Conservation (phyloP, 2,329 filamentous ascomycete genomes). For the Talaromyces sp. region DNA sequence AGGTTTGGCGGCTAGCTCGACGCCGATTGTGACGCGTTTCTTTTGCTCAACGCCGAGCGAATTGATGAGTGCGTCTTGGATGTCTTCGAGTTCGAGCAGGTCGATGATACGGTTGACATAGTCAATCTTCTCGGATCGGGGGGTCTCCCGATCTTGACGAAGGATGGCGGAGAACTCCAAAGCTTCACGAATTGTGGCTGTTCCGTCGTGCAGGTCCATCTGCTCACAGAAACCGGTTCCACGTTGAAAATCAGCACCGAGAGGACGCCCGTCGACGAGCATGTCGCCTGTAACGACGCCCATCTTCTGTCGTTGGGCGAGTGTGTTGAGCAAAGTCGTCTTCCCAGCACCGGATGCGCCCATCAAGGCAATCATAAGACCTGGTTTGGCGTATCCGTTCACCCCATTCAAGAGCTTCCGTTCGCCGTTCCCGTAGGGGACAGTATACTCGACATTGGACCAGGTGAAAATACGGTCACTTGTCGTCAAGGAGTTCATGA, state of each 20-base stretch:
- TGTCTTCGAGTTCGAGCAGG: slow-evolving; percentile 60
- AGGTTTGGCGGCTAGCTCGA: slow-evolving; percentile 68
- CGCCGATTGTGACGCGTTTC: slow-evolving; percentile 69
- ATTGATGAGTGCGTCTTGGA: slow-evolving; percentile 64
- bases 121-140: slow-evolving; percentile 59
- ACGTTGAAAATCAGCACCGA: slow-evolving; percentile 63
- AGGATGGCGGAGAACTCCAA: slow-evolving; percentile 66
- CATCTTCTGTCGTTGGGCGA: slow-evolving; percentile 66
- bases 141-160: slow-evolving; percentile 54
- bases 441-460: slow-evolving; percentile 67
- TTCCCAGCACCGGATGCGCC: slow-evolving; percentile 80
- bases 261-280: slow-evolving; percentile 63
- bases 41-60: slow-evolving; percentile 66
- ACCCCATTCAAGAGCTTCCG: slow-evolving; percentile 65
- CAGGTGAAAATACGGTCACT: slow-evolving; percentile 68
- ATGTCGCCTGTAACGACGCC: slow-evolving; percentile 66
- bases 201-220: slow-evolving; percentile 66
- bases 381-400: slow-evolving; percentile 74
- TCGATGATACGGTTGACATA: slow-evolving; percentile 66
- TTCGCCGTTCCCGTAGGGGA: slow-evolving; percentile 62
- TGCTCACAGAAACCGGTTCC: slow-evolving; percentile 70
- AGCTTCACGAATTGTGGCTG: slow-evolving; percentile 64
- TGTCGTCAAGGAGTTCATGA: slow-evolving; percentile 26
- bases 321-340: slow-evolving; percentile 74
- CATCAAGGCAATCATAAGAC: slow-evolving; percentile 74